A percentile compares a stretch with the other conserved stretches of the same genome.
These are phyloP conservation scores for Geotrichum ghanense DNA, from an alignment of 805 yeast genomes.

Conservation along the genomic window DNA sequence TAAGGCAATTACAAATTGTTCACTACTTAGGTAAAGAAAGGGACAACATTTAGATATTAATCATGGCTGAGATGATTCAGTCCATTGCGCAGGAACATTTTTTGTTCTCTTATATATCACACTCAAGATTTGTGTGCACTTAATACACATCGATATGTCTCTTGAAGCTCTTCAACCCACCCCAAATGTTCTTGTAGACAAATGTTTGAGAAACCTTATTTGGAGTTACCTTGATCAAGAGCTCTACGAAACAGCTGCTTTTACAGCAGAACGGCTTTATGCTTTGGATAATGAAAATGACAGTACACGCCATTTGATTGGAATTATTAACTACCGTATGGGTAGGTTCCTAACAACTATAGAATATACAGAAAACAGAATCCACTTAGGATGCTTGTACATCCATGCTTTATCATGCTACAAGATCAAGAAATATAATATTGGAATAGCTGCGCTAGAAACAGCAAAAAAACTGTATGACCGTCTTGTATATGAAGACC, in stretches of 20 bases:
- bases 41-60: too few relatives aligned
- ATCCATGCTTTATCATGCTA: constrained; percentile 61
- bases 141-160: too few relatives aligned
- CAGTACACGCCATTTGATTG: constrained; percentile 59
- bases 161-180: constrained; percentile 4
- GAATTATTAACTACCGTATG: constrained; percentile 50
- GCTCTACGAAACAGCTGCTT: constrained; percentile 64
- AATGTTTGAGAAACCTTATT: constrained; percentile 34
- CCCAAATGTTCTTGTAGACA: constrained; percentile 2
- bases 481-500: not conserved
- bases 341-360: constrained; percentile 49
- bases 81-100: too few relatives aligned
- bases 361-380: constrained; percentile 30
- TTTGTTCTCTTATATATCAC: too few relatives aligned
- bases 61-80: too few relatives aligned
- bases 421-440: constrained; percentile 40
- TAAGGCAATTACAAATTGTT: too few relatives aligned
- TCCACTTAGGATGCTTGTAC: constrained; percentile 66
- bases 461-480: constrained; percentile 9
- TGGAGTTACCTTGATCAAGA: constrained; percentile 64
- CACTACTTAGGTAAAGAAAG: too few relatives aligned
- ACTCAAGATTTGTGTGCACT: too few relatives aligned
- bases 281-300: constrained; percentile 47
- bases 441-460: constrained; percentile 48
- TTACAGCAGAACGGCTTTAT: constrained; percentile 70